Conservation (phyloP, 2,329 filamentous ascomycete species). For the Monosporascus sp. region DNA sequence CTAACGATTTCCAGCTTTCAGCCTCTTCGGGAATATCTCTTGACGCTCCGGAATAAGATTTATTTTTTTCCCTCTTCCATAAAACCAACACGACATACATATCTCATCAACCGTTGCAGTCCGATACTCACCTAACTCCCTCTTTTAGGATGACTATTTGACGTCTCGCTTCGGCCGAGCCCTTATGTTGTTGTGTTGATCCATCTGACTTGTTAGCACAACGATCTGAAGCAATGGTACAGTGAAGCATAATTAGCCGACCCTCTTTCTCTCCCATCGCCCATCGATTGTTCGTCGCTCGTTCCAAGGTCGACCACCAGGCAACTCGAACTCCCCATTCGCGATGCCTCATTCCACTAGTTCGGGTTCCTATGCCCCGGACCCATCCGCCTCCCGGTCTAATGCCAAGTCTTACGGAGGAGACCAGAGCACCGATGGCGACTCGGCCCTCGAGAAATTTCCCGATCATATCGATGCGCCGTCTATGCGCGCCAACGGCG, state of each 20-base stretch:
- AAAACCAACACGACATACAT: too few relatives aligned
- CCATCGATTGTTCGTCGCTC: conserved; percentile 20
- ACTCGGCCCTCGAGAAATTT: conserved; percentile 29
- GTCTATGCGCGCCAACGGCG: conserved; percentile 23
- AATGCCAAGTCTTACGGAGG: conserved; percentile 17
- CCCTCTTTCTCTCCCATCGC: neutral
- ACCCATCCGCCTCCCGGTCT: conserved; percentile 25
- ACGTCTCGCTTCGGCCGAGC: too few relatives aligned
- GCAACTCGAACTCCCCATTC: conserved; percentile 7
- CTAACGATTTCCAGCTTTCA: neutral
- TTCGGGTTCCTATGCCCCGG: conserved; percentile 26
- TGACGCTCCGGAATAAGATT: neutral
- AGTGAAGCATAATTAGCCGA: neutral
- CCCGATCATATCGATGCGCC: conserved; percentile 29
- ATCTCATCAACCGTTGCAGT: too few relatives aligned
- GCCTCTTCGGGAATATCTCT: neutral
- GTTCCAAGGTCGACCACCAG: conserved; percentile 15
- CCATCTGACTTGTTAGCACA: too few relatives aligned
- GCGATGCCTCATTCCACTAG: conserved; percentile 29
- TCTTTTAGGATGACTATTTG: too few relatives aligned
- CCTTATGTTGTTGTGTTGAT: too few relatives aligned
- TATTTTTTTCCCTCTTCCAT: neutral
- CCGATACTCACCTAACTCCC: too few relatives aligned
- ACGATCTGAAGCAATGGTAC: neutral
- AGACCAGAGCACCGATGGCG: conserved; percentile 18